phyloP scores from a whole-genome alignment of 768 basidiomycete species.

The Leccinum olivaceopallidum region DNA sequence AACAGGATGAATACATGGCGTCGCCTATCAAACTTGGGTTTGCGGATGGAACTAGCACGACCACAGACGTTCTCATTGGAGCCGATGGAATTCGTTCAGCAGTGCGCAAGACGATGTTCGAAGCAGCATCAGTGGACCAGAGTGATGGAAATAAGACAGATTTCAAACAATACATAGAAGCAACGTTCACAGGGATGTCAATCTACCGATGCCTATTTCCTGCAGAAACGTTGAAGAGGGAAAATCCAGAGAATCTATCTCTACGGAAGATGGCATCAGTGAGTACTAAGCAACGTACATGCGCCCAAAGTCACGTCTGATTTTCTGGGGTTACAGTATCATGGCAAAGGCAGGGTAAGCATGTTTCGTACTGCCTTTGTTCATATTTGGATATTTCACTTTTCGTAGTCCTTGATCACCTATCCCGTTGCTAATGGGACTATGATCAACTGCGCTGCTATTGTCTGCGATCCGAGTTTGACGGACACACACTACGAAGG shows the following conservation, averaged over 20 bases:
- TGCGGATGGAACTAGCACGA: slow-evolving; percentile 22
- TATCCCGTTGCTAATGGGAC: slow-evolving; percentile 41
- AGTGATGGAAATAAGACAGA: neutral
- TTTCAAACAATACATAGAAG: slow-evolving; percentile 18
- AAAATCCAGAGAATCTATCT: slow-evolving; percentile 22
- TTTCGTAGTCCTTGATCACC: slow-evolving; percentile 37
- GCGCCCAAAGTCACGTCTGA: slow-evolving; percentile 6
- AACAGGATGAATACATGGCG: slow-evolving; percentile 28
- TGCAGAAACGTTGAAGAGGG: slow-evolving; percentile 28
- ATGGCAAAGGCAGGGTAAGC: slow-evolving; percentile 10
- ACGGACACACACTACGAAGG: slow-evolving; percentile 34
- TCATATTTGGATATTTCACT: neutral
- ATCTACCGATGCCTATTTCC: slow-evolving; percentile 42
- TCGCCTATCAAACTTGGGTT: slow-evolving; percentile 13
- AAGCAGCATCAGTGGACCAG: slow-evolving; percentile 6
- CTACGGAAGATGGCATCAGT: slow-evolving; percentile 23
- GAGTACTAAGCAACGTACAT: slow-evolving; percentile 5
- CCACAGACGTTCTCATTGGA: slow-evolving; percentile 45
- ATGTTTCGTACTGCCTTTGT: neutral
- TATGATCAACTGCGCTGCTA: slow-evolving; percentile 39
- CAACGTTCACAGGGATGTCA: slow-evolving; percentile 42
- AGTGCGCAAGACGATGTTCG: slow-evolving; percentile 28
- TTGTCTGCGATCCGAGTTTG: slow-evolving; percentile 29
- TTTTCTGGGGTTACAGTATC: slow-evolving; percentile 12
- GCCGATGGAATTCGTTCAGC: slow-evolving; percentile 43